Conservation (phyloP, 306 rosid genomes). For the Coriaria nepalensis region DNA sequence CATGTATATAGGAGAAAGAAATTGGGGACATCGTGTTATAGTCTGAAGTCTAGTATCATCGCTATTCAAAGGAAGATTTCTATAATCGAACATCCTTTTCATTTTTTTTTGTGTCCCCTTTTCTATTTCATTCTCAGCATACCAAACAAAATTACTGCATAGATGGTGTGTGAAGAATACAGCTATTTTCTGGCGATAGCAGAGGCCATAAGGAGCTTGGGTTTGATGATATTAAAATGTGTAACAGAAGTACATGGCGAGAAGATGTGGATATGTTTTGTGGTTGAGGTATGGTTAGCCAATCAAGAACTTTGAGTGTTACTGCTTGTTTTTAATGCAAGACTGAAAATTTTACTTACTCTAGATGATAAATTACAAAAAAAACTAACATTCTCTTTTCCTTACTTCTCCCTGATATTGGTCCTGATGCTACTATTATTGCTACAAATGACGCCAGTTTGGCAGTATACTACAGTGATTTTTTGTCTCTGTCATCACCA, state of each 20-base stretch:
- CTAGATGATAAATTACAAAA: too few species aligned
- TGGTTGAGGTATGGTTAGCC: conserved; percentile 60
- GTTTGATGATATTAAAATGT: conserved; percentile 62
- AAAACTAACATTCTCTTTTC: too few species aligned
- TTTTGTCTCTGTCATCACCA: background rate
- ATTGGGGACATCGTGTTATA: too few species aligned
- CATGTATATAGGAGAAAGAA: too few species aligned
- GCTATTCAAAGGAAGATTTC: too few species aligned
- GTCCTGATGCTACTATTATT: too few species aligned
- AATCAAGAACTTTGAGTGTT: conserved; percentile 2
- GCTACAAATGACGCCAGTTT: too few species aligned
- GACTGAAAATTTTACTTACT: too few species aligned
- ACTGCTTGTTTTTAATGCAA: conserved; percentile 1
- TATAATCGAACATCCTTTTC: background rate
- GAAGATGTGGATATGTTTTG: conserved; percentile 82
- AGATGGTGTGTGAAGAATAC: conserved; percentile 95
- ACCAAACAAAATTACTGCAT: conserved; percentile 16
- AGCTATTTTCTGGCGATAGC: conserved; percentile 95
- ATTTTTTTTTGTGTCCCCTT: background rate
- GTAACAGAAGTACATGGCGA: conserved; percentile 70
- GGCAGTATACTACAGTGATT: too few species aligned
- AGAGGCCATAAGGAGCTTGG: conserved; percentile 79
- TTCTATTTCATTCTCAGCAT: background rate
- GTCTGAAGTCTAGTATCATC: too few species aligned
- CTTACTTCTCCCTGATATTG: too few species aligned